Conservation (phyloP, 768 basidiomycete species). For the Dentipellis fragilis region DNA sequence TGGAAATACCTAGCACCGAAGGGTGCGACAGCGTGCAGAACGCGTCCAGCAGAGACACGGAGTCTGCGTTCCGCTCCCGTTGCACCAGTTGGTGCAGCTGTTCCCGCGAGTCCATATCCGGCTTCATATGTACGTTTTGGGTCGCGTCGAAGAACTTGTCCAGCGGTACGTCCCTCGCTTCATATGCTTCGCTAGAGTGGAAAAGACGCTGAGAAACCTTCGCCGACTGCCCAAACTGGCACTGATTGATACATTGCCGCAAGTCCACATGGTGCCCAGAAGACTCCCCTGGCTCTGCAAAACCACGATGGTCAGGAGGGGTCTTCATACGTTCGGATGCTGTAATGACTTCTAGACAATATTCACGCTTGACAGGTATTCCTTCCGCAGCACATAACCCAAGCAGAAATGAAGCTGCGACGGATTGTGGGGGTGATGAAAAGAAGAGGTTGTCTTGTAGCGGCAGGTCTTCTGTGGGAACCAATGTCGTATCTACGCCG, state of each 20-base stretch:
- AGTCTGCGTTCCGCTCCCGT: slow-evolving; percentile 6
- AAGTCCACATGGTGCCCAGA: slow-evolving; percentile 3
- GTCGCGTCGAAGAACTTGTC: slow-evolving; percentile 2
- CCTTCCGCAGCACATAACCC: slow-evolving; percentile 12
- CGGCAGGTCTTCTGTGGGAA: slow-evolving; percentile 68
- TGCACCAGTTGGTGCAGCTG: slow-evolving; percentile 1
- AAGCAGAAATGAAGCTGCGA: slow-evolving; percentile 16
- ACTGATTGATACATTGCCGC: slow-evolving; percentile 11
- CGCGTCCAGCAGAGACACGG: slow-evolving; percentile 11
- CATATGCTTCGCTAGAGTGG: not conserved
- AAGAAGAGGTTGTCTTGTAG: slow-evolving; percentile 67
- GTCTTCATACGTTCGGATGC: not conserved
- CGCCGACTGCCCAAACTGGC: slow-evolving; percentile 8
- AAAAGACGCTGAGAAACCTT: not conserved
- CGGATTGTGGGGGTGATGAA: slow-evolving; percentile 20
- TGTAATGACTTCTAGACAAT: not conserved
- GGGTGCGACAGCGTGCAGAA: slow-evolving; percentile 3
- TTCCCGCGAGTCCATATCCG: slow-evolving; percentile 1
- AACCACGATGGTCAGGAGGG: not conserved
- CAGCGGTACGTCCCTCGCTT: not conserved
- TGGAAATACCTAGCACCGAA: slow-evolving; percentile 3
- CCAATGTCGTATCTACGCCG: slow-evolving; percentile 51
- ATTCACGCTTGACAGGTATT: not conserved
- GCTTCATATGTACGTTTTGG: not conserved
- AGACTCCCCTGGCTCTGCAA: not conserved